These are phyloP conservation scores for Aspergillus transmontanensis DNA, from an alignment of 2,329 filamentous ascomycete species.

Conservation along the genomic window DNA sequence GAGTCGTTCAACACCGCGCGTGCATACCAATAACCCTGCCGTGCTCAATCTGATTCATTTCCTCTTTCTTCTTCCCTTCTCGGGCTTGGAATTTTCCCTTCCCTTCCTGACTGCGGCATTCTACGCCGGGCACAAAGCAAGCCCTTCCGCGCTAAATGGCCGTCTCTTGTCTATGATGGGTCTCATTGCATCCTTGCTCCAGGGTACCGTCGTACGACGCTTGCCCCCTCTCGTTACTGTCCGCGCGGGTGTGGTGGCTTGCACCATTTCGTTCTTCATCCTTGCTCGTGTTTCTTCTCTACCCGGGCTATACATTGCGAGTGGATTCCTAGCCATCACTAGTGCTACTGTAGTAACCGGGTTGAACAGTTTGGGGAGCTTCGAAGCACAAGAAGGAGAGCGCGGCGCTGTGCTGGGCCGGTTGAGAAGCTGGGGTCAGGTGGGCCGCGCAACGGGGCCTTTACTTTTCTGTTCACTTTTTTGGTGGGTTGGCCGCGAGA, in stretches of 20 bases:
- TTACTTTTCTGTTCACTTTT: conserved; percentile 92
- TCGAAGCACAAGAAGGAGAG: conserved; percentile 79
- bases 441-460: conserved; percentile 83
- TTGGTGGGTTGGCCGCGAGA: conserved; percentile 94
- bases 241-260: conserved; percentile 75
- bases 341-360: conserved; percentile 94
- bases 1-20: conserved; percentile 20
- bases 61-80: conserved; percentile 92
- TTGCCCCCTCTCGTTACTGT: conserved; percentile 80
- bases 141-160: conserved; percentile 73
- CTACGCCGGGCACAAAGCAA: conserved; percentile 67
- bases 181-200: conserved; percentile 85
- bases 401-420: conserved; percentile 84
- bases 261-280: conserved; percentile 77
- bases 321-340: conserved; percentile 81
- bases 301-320: conserved; percentile 74
- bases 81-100: conserved; percentile 95
- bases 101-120: conserved; percentile 97
- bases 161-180: conserved; percentile 88
- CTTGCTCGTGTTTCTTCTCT: conserved; percentile 71
- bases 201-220: conserved; percentile 86
- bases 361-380: conserved; percentile 86
- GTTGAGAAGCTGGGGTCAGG: conserved; percentile 78
- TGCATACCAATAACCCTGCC: conserved; percentile 78
- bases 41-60: conserved; percentile 86